Percentiles rank a stretch among this genome's conserved stretches.
Conservation (phyloP, 176 grass and related monocot species). For the Zoysia japonica region DNA sequence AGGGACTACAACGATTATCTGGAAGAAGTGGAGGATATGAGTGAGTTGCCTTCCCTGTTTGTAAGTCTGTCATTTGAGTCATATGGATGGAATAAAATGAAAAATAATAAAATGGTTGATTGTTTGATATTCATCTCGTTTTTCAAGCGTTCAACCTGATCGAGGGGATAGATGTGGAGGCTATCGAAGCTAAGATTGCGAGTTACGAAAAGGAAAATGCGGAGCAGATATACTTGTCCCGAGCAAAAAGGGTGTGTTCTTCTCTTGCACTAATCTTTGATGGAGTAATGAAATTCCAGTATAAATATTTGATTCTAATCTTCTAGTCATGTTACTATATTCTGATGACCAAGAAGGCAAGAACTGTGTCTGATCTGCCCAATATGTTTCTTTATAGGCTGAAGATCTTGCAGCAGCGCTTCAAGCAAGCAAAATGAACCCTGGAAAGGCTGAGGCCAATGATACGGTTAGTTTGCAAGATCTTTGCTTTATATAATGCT, state of each 20-base stretch:
- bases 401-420: conserved; percentile 90
- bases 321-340: background rate
- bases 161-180: conserved; percentile 73
- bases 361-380: background rate
- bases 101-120: background rate
- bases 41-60: conserved; percentile 48
- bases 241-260: conserved; percentile 75
- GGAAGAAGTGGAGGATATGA: conserved; percentile 96
- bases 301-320: background rate
- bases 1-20: conserved; percentile 96
- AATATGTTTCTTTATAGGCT: conserved; percentile 54
- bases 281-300: conserved; percentile 1
- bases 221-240: conserved; percentile 72
- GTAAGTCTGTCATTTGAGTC: background rate
- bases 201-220: conserved; percentile 78
- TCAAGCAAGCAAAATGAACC: conserved; percentile 63
- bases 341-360: background rate
- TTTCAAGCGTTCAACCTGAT: conserved; percentile 72
- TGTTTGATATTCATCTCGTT: conserved; percentile 13
- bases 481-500: background rate
- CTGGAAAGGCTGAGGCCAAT: conserved; percentile 45
- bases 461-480: conserved; percentile 54
- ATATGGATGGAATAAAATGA: background rate
- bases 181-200: conserved; percentile 73
- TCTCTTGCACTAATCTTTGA: background rate